These are phyloP conservation scores for Porcisia hertigi DNA, from an alignment of 208 protist genomes.

Conservation along the genomic window DNA sequence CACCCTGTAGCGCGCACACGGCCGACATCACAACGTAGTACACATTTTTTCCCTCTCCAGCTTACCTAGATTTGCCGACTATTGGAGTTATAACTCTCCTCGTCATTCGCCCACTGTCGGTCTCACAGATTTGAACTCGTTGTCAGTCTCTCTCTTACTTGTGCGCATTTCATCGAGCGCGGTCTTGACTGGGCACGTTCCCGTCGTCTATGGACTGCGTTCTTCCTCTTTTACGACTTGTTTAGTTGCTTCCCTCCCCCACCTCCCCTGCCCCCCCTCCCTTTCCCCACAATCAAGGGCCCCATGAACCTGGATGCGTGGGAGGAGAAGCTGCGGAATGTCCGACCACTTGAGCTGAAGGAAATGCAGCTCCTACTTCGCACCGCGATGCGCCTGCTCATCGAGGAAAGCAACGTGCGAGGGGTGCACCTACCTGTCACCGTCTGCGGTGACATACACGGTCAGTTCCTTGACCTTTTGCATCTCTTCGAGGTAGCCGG, in stretches of 20 bases:
- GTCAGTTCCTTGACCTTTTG: conserved; percentile 98
- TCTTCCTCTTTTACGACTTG: too few species aligned
- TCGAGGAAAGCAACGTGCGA: conserved; percentile 95
- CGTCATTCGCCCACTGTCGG: not conserved
- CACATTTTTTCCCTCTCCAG: not conserved
- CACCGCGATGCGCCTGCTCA: conserved; percentile 67
- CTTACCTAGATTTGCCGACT: too few species aligned
- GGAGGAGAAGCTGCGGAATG: conserved; percentile 62
- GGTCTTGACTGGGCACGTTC: not conserved
- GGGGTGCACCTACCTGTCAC: conserved; percentile 94
- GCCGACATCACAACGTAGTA: not conserved
- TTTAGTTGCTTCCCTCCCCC: not conserved
- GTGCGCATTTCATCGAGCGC: not conserved
- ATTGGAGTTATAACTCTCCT: not conserved
- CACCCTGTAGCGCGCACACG: not conserved
- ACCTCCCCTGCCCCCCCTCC: not conserved
- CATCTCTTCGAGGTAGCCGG: conserved; percentile 95
- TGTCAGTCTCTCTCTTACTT: not conserved
- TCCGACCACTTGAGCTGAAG: conserved; percentile 55
- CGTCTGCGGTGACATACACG: conserved; percentile 99
- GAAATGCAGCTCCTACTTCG: conserved; percentile 79
- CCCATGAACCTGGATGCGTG: conserved; percentile 68
- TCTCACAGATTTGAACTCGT: not conserved
- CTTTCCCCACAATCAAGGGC: not conserved
- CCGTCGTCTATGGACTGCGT: too few species aligned